Percentiles rank a stretch among this genome's conserved stretches.
Evolutionary conservation across 2,329 filamentous ascomycete genomes (phyloP).

Genomic region (Sphaerulina musiva): DNA sequence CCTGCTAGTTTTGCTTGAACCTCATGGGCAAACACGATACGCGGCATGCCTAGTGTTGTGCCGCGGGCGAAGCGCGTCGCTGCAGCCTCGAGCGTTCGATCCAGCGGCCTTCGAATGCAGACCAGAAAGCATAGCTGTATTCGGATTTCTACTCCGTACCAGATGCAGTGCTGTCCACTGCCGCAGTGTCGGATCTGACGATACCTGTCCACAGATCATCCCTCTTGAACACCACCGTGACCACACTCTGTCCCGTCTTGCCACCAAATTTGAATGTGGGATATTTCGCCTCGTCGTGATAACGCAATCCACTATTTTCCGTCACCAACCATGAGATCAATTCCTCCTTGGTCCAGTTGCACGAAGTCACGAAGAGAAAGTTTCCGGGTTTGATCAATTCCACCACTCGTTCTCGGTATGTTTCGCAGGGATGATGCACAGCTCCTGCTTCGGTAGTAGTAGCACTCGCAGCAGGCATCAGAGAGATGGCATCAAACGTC

Average conservation of each 20-base stretch:
- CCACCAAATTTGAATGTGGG: constrained; percentile 85
- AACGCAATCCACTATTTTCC: constrained; percentile 47
- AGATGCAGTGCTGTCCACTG: constrained; percentile 1
- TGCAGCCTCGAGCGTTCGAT: not conserved
- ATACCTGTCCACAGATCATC: constrained; percentile 1
- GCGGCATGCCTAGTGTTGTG: no score
- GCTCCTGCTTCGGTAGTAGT: not conserved
- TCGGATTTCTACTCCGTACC: constrained; percentile 5
- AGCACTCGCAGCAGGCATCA: constrained; percentile 38
- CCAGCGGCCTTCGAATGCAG: not conserved
- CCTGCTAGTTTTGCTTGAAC: no score
- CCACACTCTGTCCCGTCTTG: constrained; percentile 79
- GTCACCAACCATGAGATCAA: constrained; percentile 68
- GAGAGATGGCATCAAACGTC: constrained; percentile 88
- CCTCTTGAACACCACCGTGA: constrained; percentile 69
- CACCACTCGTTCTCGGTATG: constrained; percentile 64
- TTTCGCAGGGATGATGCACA: constrained; percentile 51
- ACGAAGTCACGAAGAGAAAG: constrained; percentile 81
- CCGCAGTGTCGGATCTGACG: not conserved
- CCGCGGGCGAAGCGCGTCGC: not conserved
- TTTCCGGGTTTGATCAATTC: constrained; percentile 64
- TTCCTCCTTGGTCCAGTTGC: constrained; percentile 95
- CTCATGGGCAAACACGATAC: no score
- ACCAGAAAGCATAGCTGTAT: not conserved
- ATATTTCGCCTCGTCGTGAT: constrained; percentile 68